These are phyloP conservation scores for Fusarium clavum DNA, from an alignment of 2,329 filamentous ascomycete genomes.

Conservation along the genomic window DNA sequence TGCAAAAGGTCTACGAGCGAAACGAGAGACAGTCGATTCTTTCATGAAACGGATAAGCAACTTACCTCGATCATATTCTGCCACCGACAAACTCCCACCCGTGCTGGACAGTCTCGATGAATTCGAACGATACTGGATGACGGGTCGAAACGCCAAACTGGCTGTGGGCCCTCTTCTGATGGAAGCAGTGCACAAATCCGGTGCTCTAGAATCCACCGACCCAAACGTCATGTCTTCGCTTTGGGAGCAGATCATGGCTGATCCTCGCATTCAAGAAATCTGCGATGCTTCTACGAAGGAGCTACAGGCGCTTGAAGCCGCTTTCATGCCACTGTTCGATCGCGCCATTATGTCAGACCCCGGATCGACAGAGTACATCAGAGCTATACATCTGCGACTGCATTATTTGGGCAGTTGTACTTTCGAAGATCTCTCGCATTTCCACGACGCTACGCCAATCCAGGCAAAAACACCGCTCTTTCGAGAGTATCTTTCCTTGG, in stretches of 20 bases:
- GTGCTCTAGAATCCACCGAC: conserved; percentile 3
- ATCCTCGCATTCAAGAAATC: conserved; percentile 27
- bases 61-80: conserved; percentile 15
- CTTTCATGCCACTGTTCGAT: conserved; percentile 52
- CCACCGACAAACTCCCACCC: neutral
- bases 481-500: conserved; percentile 51
- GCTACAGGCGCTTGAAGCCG: conserved; percentile 42
- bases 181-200: conserved; percentile 14
- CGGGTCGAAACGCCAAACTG: conserved; percentile 5
- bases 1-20: conserved; percentile 21
- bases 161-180: conserved; percentile 25
- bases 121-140: conserved; percentile 36
- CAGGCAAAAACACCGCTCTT: conserved; percentile 45
- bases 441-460: conserved; percentile 38
- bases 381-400: conserved; percentile 51
- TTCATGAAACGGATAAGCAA: conserved; percentile 30
- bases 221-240: conserved; percentile 11
- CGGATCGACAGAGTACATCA: conserved; percentile 46
- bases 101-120: conserved; percentile 34
- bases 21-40: conserved; percentile 34
- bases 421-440: conserved; percentile 48
- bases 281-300: conserved; percentile 11
- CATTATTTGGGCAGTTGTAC: conserved; percentile 45
- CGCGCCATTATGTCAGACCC: conserved; percentile 43
- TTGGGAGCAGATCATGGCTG: conserved; percentile 8